Evolutionary conservation across 1,284 basidiomycete species (phyloP).

Genomic region (Tremellales sp.): DNA sequence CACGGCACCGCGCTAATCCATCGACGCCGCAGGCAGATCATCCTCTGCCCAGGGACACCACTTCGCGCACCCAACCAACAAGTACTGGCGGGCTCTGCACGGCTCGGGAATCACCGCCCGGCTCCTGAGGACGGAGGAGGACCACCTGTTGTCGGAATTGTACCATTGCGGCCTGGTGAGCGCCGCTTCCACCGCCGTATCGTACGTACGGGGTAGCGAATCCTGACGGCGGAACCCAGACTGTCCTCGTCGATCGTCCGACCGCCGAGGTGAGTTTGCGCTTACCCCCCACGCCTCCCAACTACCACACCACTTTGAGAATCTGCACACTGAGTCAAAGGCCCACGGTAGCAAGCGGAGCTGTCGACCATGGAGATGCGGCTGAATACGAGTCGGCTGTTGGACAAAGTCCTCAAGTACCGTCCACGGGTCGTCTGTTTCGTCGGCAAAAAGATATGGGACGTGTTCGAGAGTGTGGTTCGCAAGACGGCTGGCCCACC

Average conservation of each 20-base stretch:
- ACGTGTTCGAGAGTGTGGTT: slow-evolving; percentile 52
- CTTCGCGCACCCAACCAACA: slow-evolving; percentile 66
- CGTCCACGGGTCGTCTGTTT: slow-evolving; percentile 64
- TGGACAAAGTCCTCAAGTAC: slow-evolving; percentile 57
- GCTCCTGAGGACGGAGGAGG: slow-evolving; percentile 40
- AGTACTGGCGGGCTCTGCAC: slow-evolving; percentile 55
- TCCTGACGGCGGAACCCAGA: too few relatives aligned
- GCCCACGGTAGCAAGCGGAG: slow-evolving; percentile 55
- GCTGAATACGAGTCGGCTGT: slow-evolving; percentile 53
- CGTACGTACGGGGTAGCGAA: too few relatives aligned
- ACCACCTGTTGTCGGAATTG: slow-evolving; percentile 27
- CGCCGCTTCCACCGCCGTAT: too few relatives aligned
- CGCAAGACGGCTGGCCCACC: slow-evolving; percentile 24
- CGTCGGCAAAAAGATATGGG: slow-evolving; percentile 67
- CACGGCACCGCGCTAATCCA: not conserved
- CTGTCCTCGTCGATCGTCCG: slow-evolving; percentile 59
- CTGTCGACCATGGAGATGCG: slow-evolving; percentile 57
- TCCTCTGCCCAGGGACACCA: slow-evolving; percentile 65
- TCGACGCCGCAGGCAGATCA: slow-evolving; percentile 56
- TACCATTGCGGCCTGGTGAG: slow-evolving; percentile 56
- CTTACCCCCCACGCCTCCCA: not conserved
- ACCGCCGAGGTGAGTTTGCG: slow-evolving; percentile 53
- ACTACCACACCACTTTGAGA: not conserved
- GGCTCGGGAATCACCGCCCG: slow-evolving; percentile 57
- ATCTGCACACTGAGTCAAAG: not conserved